These are phyloP conservation scores for Takashimella koratensis DNA, from an alignment of 1,284 basidiomycete species.

Conservation along the genomic window DNA sequence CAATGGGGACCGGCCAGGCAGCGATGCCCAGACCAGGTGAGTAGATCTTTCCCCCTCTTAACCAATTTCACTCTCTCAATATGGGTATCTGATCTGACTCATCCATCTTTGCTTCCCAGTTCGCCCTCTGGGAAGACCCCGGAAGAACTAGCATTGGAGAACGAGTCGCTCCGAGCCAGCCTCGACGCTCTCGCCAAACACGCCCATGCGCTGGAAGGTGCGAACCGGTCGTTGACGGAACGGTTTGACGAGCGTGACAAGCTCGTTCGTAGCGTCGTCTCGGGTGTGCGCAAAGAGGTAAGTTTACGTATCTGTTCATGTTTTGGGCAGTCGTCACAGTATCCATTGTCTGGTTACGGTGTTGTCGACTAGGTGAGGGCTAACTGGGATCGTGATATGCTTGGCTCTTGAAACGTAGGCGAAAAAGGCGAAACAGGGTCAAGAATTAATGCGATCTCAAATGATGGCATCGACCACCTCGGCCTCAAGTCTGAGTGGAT, in stretches of 20 bases:
- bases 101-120: background rate
- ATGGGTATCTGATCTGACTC: background rate
- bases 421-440: slow-evolving; percentile 28
- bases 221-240: slow-evolving; percentile 25
- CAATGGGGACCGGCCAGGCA: background rate
- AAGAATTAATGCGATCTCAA: slow-evolving; percentile 35
- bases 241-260: slow-evolving; percentile 37
- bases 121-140: slow-evolving; percentile 36
- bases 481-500: slow-evolving; percentile 1
- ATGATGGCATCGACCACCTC: slow-evolving; percentile 22
- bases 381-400: background rate
- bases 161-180: slow-evolving; percentile 40
- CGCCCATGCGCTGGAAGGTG: slow-evolving; percentile 31
- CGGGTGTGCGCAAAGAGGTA: slow-evolving; percentile 42
- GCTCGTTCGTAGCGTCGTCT: slow-evolving; percentile 36
- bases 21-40: background rate
- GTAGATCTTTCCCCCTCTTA: too few relatives aligned
- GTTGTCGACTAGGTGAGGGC: too few relatives aligned
- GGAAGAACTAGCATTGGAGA: slow-evolving; percentile 48
- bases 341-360: too few relatives aligned
- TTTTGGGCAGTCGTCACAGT: too few relatives aligned
- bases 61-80: too few relatives aligned
- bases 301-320: slow-evolving; percentile 6
- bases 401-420: slow-evolving; percentile 14
- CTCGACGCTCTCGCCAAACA: slow-evolving; percentile 45